These are phyloP conservation scores for Allantophomopsis lycopodina DNA, from an alignment of 2,329 filamentous ascomycete genomes.

Conservation along the genomic window DNA sequence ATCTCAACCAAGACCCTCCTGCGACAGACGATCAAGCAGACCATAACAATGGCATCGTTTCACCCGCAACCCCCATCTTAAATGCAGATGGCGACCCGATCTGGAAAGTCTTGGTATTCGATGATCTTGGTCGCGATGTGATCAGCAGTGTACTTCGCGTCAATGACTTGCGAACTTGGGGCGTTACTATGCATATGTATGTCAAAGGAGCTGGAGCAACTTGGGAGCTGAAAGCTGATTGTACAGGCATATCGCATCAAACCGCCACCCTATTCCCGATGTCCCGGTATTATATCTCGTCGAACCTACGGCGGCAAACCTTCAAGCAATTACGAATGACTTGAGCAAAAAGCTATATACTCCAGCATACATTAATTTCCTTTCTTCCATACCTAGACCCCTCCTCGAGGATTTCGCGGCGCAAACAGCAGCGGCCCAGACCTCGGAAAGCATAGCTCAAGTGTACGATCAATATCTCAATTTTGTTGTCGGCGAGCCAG, in stretches of 20 bases:
- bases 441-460: conserved; percentile 80
- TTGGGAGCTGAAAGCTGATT: conserved; percentile 12
- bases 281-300: conserved; percentile 95
- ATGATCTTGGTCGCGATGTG: conserved; percentile 80
- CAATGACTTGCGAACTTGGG: conserved; percentile 82
- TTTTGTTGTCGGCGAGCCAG: conserved; percentile 90
- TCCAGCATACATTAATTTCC: conserved; percentile 92
- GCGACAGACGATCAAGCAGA: conserved; percentile 40
- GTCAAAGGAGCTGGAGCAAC: conserved; percentile 11
- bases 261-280: conserved; percentile 83
- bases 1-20: conserved; percentile 65
- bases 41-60: conserved; percentile 42
- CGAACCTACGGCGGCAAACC: conserved; percentile 71
- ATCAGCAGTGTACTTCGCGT: conserved; percentile 94
- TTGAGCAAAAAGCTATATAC: conserved; percentile 80
- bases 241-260: conserved; percentile 61
- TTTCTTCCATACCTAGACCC: conserved; percentile 81
- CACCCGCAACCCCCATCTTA: conserved; percentile 64
- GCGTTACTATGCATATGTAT: conserved; percentile 93
- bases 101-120: conserved; percentile 96
- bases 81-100: conserved; percentile 83
- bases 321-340: conserved; percentile 73
- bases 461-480: conserved; percentile 96
- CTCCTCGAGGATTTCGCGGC: conserved; percentile 90
- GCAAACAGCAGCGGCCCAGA: conserved; percentile 72